Evolutionary conservation across 2,329 filamentous ascomycete species (phyloP).

Genomic region (Gaeumannomyces sp.): DNA sequence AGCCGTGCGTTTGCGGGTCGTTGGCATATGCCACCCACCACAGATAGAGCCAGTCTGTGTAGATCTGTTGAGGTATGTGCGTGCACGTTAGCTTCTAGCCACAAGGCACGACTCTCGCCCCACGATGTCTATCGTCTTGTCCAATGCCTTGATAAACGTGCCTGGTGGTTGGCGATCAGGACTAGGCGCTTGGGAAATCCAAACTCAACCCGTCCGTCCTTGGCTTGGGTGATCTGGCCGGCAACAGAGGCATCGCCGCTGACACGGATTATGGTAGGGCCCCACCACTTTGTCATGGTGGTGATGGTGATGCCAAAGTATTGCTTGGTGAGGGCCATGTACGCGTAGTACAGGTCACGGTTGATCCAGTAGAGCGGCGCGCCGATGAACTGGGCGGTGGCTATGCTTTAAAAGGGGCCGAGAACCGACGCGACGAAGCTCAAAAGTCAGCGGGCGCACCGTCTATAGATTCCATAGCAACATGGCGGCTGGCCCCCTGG

Average conservation of each 20-base stretch:
- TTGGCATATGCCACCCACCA: conserved; percentile 92
- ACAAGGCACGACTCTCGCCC: background rate
- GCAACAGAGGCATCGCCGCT: conserved; percentile 77
- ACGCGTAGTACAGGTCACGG: conserved; percentile 73
- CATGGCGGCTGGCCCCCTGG: no score
- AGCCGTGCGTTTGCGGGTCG: conserved; percentile 68
- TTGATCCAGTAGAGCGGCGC: conserved; percentile 70
- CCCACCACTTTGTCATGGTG: conserved; percentile 80
- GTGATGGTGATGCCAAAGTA: conserved; percentile 74
- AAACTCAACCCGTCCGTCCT: conserved; percentile 69
- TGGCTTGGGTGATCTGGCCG: conserved; percentile 63
- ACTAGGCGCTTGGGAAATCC: conserved; percentile 76
- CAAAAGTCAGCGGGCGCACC: no score
- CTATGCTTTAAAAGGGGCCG: conserved; percentile 42
- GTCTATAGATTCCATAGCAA: no score
- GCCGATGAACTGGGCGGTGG: conserved; percentile 69
- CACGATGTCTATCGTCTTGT: background rate
- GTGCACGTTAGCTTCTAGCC: conserved; percentile 15
- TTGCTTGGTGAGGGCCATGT: conserved; percentile 82
- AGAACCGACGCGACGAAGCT: background rate
- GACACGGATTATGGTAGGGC: conserved; percentile 74
- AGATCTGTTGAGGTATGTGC: conserved; percentile 45
- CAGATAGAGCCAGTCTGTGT: conserved; percentile 87
- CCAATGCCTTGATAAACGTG: conserved; percentile 28
- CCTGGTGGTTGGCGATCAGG: conserved; percentile 79